Evolutionary conservation across 257 asterid species (phyloP).

Genomic region (Solanum piurae): DNA sequence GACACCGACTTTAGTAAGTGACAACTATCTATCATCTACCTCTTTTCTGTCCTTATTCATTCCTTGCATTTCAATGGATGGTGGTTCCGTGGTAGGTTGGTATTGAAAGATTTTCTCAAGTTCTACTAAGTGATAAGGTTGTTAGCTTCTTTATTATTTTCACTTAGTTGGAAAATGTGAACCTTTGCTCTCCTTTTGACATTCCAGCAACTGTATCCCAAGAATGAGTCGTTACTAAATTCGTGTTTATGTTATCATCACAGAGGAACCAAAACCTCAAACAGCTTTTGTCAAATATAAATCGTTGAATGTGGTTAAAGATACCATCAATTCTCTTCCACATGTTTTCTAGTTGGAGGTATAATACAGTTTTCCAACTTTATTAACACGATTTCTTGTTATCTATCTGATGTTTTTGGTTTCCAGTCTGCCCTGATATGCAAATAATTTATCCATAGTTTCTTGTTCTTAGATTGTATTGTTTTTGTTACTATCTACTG

Average conservation of each 20-base stretch:
- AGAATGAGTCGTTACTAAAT: background rate
- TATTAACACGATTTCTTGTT: background rate
- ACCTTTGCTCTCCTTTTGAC: background rate
- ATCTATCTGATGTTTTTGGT: too few relatives aligned
- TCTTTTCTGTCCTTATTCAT: background rate
- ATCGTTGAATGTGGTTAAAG: background rate
- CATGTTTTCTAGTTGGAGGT: background rate
- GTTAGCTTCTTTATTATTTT: background rate
- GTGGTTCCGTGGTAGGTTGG: background rate
- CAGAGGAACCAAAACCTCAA: background rate
- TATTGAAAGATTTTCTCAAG: background rate
- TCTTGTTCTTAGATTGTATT: too few relatives aligned
- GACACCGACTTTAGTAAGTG: background rate
- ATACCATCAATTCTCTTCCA: background rate
- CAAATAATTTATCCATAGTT: too few relatives aligned
- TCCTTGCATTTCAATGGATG: background rate
- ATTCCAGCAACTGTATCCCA: background rate
- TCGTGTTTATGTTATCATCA: background rate
- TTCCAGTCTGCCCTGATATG: too few relatives aligned
- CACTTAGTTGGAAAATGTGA: background rate
- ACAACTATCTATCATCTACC: background rate
- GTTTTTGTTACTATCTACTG: too few relatives aligned
- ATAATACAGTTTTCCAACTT: background rate
- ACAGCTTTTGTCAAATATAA: background rate
- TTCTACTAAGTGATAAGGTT: background rate